These are phyloP conservation scores for Boletus subcaerulescens DNA, from an alignment of 768 basidiomycete genomes.

Conservation along the genomic window DNA sequence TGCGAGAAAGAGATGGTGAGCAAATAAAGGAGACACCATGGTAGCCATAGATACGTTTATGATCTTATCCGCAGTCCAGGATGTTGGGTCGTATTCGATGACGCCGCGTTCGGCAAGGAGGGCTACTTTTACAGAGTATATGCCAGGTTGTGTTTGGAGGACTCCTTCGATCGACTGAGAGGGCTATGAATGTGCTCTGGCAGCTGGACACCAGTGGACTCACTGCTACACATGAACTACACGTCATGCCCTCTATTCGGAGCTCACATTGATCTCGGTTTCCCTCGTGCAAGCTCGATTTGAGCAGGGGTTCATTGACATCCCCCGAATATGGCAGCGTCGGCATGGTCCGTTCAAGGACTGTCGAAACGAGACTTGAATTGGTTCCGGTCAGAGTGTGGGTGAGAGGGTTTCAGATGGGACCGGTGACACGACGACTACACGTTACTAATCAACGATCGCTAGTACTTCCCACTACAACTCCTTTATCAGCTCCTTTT, in stretches of 20 bases:
- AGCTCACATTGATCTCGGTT: slow-evolving; percentile 64
- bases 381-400: no score
- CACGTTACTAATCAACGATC: no score
- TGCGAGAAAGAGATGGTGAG: slow-evolving; percentile 30
- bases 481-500: slow-evolving; percentile 36
- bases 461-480: background rate
- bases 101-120: slow-evolving; percentile 93
- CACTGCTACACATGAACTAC: slow-evolving; percentile 86
- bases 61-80: slow-evolving; percentile 83
- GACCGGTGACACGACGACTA: background rate
- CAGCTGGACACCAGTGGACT: slow-evolving; percentile 17
- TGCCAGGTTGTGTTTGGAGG: slow-evolving; percentile 82
- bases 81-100: slow-evolving; percentile 79
- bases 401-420: slow-evolving; percentile 1
- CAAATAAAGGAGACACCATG: background rate
- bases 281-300: slow-evolving; percentile 12
- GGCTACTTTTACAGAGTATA: slow-evolving; percentile 88
- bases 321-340: slow-evolving; percentile 12
- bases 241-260: slow-evolving; percentile 88
- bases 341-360: background rate
- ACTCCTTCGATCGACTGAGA: slow-evolving; percentile 79
- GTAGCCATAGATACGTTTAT: slow-evolving; percentile 46
- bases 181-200: background rate
- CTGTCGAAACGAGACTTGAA: background rate
- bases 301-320: slow-evolving; percentile 18